Percentiles rank a stretch among this genome's conserved stretches.
These are phyloP conservation scores for Ustilago bromivora DNA, from an alignment of 1,284 basidiomycete species.

Conservation along the genomic window DNA sequence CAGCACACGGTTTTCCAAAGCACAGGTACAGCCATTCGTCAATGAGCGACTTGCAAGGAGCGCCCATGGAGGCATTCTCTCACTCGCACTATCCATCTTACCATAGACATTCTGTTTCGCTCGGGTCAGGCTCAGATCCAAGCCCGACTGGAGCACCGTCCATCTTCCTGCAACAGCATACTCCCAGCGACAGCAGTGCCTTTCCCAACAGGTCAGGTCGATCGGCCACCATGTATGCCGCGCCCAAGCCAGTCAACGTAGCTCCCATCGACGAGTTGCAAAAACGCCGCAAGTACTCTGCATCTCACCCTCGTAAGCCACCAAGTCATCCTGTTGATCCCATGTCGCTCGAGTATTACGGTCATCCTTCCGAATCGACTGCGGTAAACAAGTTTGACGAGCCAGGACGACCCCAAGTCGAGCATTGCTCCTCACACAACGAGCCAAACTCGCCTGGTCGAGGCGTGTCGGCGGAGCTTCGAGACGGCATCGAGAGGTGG, in stretches of 20 bases:
- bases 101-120: constrained; percentile 28
- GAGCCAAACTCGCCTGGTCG: constrained; percentile 11
- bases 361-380: constrained; percentile 34
- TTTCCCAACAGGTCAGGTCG: constrained; percentile 37
- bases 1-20: background rate
- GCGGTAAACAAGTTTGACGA: constrained; percentile 20
- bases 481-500: constrained; percentile 51
- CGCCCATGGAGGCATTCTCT: constrained; percentile 19
- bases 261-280: constrained; percentile 14
- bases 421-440: constrained; percentile 10
- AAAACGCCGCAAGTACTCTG: constrained; percentile 31
- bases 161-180: constrained; percentile 44
- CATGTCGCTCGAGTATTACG: constrained; percentile 54
- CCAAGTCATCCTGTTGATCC: constrained; percentile 34
- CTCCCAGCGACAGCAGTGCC: constrained; percentile 38
- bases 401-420: constrained; percentile 11
- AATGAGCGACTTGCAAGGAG: constrained; percentile 5
- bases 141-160: constrained; percentile 15
- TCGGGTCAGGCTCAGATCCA: constrained; percentile 8
- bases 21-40: constrained; percentile 28
- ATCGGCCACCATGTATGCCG: constrained; percentile 28
- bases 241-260: constrained; percentile 22
- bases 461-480: constrained; percentile 41
- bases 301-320: constrained; percentile 7
- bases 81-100: constrained; percentile 37